phyloP scores from a whole-genome alignment of 208 protist genomes.

The Leptomonas seymouri region DNA sequence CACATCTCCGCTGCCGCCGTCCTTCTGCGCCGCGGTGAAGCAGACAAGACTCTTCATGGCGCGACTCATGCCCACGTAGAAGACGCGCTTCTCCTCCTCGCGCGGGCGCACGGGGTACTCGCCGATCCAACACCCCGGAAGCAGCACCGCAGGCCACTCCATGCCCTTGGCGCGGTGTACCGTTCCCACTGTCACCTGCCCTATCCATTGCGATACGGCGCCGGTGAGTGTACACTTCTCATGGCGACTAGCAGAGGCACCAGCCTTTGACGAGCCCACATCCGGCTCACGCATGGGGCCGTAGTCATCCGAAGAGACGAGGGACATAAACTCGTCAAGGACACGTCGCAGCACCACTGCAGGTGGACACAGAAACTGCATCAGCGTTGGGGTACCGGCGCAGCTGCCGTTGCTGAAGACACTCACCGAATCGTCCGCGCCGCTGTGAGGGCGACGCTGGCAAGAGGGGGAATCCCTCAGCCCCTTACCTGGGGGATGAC shows the following conservation, averaged over 20 bases:
- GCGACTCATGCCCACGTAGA: conserved; percentile 90
- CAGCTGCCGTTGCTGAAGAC: conserved; percentile 16
- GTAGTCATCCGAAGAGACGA: conserved; percentile 78
- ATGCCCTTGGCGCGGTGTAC: conserved; percentile 88
- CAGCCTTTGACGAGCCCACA: neutral
- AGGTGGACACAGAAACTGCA: conserved; percentile 27
- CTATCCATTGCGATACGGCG: conserved; percentile 18
- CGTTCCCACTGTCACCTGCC: conserved; percentile 66
- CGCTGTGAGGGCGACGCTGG: neutral
- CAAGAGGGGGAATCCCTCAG: neutral
- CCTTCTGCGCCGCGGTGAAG: conserved; percentile 48
- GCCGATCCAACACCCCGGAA: conserved; percentile 75
- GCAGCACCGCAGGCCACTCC: conserved; percentile 85
- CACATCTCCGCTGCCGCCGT: conserved; percentile 6
- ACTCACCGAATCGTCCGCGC: conserved; percentile 23
- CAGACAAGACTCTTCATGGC: conserved; percentile 79
- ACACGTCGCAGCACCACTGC: conserved; percentile 53
- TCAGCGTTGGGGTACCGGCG: conserved; percentile 4
- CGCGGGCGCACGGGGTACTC: conserved; percentile 59
- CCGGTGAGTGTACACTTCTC: no score
- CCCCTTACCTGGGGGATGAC: neutral
- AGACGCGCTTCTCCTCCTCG: conserved; percentile 79
- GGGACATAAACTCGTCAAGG: conserved; percentile 76
- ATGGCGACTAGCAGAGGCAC: no score
- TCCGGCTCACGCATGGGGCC: conserved; percentile 36